These are phyloP conservation scores for Pyrus bretschneideri DNA, from an alignment of 306 rosid genomes.

Conservation along the genomic window DNA sequence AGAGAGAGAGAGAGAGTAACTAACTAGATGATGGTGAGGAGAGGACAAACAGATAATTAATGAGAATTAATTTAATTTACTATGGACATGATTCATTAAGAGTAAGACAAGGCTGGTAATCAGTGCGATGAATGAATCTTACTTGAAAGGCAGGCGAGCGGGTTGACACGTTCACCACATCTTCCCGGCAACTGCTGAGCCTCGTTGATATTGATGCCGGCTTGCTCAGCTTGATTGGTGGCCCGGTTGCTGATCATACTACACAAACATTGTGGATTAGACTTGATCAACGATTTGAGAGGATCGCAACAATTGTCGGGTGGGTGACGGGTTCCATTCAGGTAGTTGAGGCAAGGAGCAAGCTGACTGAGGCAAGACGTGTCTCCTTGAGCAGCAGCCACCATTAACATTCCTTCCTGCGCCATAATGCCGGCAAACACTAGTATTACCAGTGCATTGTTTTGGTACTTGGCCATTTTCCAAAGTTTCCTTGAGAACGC, in stretches of 20 bases:
- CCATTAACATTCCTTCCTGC: not conserved
- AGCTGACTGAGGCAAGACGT: slow-evolving; percentile 36
- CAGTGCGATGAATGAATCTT: not conserved
- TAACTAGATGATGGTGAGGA: too few species aligned
- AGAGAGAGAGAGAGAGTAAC: too few species aligned
- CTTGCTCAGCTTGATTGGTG: slow-evolving; percentile 38
- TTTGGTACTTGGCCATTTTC: too few species aligned
- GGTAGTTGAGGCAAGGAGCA: slow-evolving; percentile 46
- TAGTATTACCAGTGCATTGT: not conserved
- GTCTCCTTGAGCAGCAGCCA: not conserved
- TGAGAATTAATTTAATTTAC: not conserved
- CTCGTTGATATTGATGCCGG: slow-evolving; percentile 43
- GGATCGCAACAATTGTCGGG: slow-evolving; percentile 53
- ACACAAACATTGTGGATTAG: slow-evolving; percentile 44
- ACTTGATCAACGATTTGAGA: slow-evolving; percentile 39
- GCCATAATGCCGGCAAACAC: not conserved
- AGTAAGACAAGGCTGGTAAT: not conserved
- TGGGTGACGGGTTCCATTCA: slow-evolving; percentile 46
- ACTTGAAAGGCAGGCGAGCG: slow-evolving; percentile 45
- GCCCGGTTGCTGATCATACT: slow-evolving; percentile 45
- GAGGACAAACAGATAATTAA: not conserved
- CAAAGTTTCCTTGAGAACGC: too few species aligned
- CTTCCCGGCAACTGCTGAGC: slow-evolving; percentile 44
- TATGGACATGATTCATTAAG: not conserved
- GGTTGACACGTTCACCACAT: slow-evolving; percentile 52